Base-by-base conservation (phyloP, 306 rosid species). In the Casuarina glauca region DNA sequence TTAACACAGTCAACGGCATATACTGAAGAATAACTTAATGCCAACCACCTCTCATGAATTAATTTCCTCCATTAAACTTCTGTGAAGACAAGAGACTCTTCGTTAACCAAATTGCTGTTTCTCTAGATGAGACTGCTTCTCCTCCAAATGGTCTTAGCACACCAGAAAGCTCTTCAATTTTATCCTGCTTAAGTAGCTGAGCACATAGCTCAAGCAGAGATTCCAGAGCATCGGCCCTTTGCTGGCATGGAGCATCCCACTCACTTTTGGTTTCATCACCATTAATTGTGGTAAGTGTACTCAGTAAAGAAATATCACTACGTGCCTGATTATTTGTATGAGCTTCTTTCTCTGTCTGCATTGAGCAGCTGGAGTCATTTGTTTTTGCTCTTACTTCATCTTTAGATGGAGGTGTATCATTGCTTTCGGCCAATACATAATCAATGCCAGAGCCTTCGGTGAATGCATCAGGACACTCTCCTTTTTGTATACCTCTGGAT, bases 191-290 rank as follows among this genome's bases (percentile, higher is more conserved):
- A 26, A 94, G 93, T 71, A 94, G 88, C 81, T 88, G 86, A 0
- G 98, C 96, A 42, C 97, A 94, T 68, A 94, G 78, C 91, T 94
- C 98, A 9, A 94, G 96, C 51, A 94, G 85, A 71, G 98, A 86
- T 86, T 91, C 98, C 19, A 94, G 77, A 16, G 98, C 98, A 74
- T 90, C 90, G 0, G 98, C 98, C 84, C 97, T 91, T 85, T 82
- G 86, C 86, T 87, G 90, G 75, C 91, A 60, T 15, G 88, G 76
- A 74, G 48, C 73, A 63, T 68, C 81, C 79, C 81, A 80, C 48
- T 73, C 78, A 48, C 72, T 82, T 82, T 82, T 87, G 45, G 82
- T 64, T 78, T 74, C 91, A 74, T 86, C 92, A 15, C 86, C 79
- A 6, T 72, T 83, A 41, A 80, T 66, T 43, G 88, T 81, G 60